Evolutionary conservation across 352 stramenopile genomes (phyloP).

Genomic region (Globisporangium spiculum): DNA sequence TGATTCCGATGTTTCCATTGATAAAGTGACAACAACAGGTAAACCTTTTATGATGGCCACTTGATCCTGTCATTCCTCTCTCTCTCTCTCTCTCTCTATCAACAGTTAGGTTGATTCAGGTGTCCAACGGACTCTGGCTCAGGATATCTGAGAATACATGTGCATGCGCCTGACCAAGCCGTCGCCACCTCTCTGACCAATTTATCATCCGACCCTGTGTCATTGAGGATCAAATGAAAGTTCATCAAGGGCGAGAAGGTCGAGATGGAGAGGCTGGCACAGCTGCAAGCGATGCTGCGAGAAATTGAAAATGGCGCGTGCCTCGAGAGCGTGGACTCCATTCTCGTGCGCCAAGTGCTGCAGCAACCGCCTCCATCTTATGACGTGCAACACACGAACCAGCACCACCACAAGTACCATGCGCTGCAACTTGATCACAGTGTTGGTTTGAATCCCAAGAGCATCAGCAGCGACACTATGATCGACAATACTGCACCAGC

Average conservation of each 20-base stretch:
- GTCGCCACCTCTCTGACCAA: background rate
- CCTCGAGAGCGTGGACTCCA: conserved; percentile 41
- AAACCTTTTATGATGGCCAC: background rate
- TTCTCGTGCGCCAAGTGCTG: conserved; percentile 56
- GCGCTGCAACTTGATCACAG: background rate
- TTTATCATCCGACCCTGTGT: background rate
- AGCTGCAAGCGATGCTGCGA: conserved; percentile 46
- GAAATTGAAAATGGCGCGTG: conserved; percentile 52
- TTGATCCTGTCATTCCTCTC: background rate
- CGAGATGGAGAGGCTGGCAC: conserved; percentile 24
- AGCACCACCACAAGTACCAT: background rate
- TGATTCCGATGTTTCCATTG: background rate
- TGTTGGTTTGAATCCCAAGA: background rate
- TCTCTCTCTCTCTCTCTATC: background rate
- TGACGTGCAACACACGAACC: background rate
- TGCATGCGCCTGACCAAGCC: background rate
- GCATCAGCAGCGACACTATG: background rate
- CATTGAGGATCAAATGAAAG: too few species aligned
- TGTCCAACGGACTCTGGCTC: background rate
- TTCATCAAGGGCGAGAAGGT: too few species aligned
- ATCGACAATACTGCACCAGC: background rate
- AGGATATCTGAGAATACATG: conserved; percentile 9
- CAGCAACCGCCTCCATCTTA: conserved; percentile 18
- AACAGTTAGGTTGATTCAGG: background rate
- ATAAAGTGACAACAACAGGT: background rate